Evolutionary conservation across 176 grass and related monocot species (phyloP).

Genomic region (Secale cereale): DNA sequence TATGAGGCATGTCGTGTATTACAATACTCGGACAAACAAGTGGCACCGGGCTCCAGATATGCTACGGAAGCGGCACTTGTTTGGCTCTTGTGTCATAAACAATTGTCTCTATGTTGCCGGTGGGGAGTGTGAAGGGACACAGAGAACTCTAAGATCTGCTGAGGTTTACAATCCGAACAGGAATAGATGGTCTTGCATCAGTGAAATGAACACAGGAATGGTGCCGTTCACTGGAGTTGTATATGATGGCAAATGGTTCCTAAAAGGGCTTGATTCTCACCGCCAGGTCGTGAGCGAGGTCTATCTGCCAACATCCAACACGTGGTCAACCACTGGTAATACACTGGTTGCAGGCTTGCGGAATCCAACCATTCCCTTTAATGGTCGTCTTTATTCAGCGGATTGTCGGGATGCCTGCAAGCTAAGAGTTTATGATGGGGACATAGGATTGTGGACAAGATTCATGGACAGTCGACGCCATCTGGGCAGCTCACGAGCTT

Average conservation of each 20-base stretch:
- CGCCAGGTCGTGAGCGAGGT: constrained; percentile 65
- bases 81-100: constrained; percentile 85
- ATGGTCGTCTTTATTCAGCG: constrained; percentile 55
- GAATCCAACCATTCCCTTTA: constrained; percentile 66
- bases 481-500: constrained; percentile 60
- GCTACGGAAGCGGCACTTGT: constrained; percentile 80
- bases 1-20: constrained; percentile 90
- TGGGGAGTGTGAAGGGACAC: constrained; percentile 84
- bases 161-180: constrained; percentile 83
- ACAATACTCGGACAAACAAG: constrained; percentile 88
- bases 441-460: constrained; percentile 59
- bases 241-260: constrained; percentile 85
- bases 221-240: constrained; percentile 86
- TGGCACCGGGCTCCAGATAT: constrained; percentile 93
- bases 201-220: constrained; percentile 83
- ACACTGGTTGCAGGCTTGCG: constrained; percentile 69
- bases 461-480: constrained; percentile 71
- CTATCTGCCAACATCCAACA: constrained; percentile 59
- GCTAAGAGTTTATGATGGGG: constrained; percentile 68
- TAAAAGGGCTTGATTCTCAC: constrained; percentile 80
- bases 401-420: constrained; percentile 91
- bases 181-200: constrained; percentile 77
- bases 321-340: constrained; percentile 53
- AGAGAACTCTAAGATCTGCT: constrained; percentile 71
- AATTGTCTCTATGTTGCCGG: constrained; percentile 93